Evolutionary conservation across 2,329 filamentous ascomycete species (phyloP).

Genomic region (Aspergillus uvarum): DNA sequence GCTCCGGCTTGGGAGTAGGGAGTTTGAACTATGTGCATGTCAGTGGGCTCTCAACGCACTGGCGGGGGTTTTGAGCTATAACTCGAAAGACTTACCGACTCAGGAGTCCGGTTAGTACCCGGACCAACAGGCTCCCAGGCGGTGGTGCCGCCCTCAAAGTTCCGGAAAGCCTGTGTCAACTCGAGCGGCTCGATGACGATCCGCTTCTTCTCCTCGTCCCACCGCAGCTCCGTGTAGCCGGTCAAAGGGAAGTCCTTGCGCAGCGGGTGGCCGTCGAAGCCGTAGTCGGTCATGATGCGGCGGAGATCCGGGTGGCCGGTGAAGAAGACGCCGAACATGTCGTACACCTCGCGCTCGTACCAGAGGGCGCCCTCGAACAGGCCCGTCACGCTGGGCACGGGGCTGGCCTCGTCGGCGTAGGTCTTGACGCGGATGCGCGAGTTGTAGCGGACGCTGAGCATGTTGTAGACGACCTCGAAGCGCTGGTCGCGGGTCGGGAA

Average conservation of each 20-base stretch:
- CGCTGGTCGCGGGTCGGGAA: constrained; percentile 93
- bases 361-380: constrained; percentile 96
- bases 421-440: constrained; percentile 97
- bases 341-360: constrained; percentile 98
- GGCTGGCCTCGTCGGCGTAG: constrained; percentile 92
- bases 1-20: constrained; percentile 91
- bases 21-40: constrained; percentile 71
- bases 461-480: constrained; percentile 97
- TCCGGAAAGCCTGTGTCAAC: constrained; percentile 96
- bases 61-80: no score
- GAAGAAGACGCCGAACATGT: constrained; percentile 97
- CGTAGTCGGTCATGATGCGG: constrained; percentile 99
- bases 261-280: constrained; percentile 95
- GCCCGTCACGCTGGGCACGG: constrained; percentile 81
- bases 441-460: constrained; percentile 94
- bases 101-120: constrained; percentile 76
- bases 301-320: constrained; percentile 90
- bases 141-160: constrained; percentile 87
- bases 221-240: constrained; percentile 96
- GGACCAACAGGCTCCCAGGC: constrained; percentile 68
- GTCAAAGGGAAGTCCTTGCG: constrained; percentile 98
- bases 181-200: constrained; percentile 97
- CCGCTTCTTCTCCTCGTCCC: constrained; percentile 99
- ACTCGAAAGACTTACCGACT: constrained; percentile 51
- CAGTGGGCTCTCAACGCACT: not conserved